Evolutionary conservation across 225 moss, liverwort and hornwort genomes (phyloP).

Genomic region (Rhytidiadelphus loreus): DNA sequence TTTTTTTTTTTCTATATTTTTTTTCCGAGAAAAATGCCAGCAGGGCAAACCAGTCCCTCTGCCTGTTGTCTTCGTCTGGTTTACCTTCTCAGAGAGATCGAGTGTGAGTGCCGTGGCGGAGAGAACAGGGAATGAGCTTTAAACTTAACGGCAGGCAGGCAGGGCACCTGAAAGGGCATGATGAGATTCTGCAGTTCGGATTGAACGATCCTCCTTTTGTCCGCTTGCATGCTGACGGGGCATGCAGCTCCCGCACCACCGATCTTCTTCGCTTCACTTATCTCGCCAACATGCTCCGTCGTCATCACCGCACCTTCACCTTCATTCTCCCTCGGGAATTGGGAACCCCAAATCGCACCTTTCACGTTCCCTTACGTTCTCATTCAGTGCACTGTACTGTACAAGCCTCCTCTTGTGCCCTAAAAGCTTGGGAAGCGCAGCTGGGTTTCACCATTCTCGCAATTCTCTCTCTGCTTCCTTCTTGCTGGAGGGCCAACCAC

Average conservation of each 20-base stretch:
- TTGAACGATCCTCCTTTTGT: background rate
- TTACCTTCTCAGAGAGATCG: too few relatives aligned
- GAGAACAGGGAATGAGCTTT: background rate
- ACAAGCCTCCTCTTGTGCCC: background rate
- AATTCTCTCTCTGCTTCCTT: background rate
- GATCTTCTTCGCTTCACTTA: background rate
- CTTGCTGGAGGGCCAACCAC: background rate
- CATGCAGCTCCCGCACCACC: background rate
- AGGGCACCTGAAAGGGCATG: background rate
- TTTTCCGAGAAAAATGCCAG: too few relatives aligned
- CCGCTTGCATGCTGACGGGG: background rate
- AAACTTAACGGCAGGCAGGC: too few relatives aligned
- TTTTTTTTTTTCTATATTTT: too few relatives aligned
- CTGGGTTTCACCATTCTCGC: background rate
- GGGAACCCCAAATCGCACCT: background rate
- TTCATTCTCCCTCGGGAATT: background rate
- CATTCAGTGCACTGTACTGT: too few relatives aligned
- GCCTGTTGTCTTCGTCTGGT: too few relatives aligned
- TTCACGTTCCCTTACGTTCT: too few relatives aligned
- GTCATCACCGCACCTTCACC: background rate
- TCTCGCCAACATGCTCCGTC: background rate
- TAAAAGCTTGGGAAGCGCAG: background rate
- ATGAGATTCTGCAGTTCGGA: background rate
- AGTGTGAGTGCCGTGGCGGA: background rate
- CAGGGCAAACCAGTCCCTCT: too few relatives aligned